Conservation (phyloP, 164 flowering plant species). For the Saururus chinensis region DNA sequence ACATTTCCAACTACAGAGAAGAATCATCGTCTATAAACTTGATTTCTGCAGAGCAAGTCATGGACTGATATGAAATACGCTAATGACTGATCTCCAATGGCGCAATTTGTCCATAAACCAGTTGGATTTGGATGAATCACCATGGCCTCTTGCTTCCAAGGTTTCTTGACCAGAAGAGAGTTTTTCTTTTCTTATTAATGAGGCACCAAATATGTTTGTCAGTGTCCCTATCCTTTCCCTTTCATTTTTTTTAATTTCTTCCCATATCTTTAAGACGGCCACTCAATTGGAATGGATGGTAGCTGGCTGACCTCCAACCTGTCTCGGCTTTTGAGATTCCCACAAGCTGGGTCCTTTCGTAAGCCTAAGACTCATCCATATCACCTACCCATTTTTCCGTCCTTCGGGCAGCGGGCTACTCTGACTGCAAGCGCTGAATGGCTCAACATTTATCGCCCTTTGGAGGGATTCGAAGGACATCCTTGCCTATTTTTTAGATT, state of each 20-base stretch:
- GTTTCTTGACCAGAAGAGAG: not conserved
- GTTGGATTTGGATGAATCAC: not conserved
- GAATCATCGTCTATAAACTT: not conserved
- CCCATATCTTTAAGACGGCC: not conserved
- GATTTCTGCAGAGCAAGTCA: not conserved
- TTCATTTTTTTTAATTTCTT: not conserved
- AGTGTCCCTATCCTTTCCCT: not conserved
- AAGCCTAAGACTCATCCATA: not conserved
- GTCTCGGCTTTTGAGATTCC: conserved; percentile 2
- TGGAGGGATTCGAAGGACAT: too few species aligned
- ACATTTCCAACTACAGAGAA: too few species aligned
- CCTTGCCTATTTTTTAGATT: too few species aligned
- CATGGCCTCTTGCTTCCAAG: not conserved
- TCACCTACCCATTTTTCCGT: too few species aligned
- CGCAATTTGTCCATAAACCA: too few species aligned
- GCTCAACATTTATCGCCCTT: too few species aligned
- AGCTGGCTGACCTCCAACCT: not conserved
- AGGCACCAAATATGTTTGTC: not conserved
- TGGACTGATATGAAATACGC: not conserved
- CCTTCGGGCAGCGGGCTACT: too few species aligned
- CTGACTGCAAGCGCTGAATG: too few species aligned
- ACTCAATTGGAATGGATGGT: not conserved
- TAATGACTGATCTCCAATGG: too few species aligned
- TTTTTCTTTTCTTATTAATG: not conserved
- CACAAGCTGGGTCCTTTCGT: not conserved